Base-by-base conservation (phyloP, 306 rosid genomes). In the Hippophae tibetana region DNA sequence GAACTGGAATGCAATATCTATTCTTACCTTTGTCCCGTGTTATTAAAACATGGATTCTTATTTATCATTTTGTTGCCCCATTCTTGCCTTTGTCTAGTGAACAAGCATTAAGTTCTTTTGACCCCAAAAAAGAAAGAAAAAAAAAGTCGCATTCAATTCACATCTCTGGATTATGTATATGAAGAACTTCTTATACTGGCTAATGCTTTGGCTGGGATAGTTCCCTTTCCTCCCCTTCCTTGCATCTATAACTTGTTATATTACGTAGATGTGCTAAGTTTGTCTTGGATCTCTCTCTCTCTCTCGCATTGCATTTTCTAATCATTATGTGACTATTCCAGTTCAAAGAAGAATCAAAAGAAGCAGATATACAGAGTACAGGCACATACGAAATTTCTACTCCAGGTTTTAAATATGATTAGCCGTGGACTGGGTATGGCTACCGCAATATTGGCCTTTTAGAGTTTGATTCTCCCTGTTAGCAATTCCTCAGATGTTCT, bases 261-360 rank as follows among this genome's bases (percentile, higher is more conserved):
- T 41, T 47, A 26, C 44, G 8, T 43, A 9, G 18, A 13, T 50
- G 63, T 43, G 10, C 45, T 23, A 13, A 11, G 45, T 57, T 42
- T 9, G 31, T 63, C 56, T 60, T 13, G 47, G 27, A 58, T 75
- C 60, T 45, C 5, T 41, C 46, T 46, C 63, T 25, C 55, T 46
- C 56, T 47, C 48, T 10, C 13, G 4, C 38, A 31, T 31, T 10
- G 10, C 56, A 23, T 8, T 13, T 64, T 64, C 69, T 64, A 54
- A 64, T 54, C 38, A 47, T 50, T 54, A 40, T 54, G 52, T 47
- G 71, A 9, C n/a, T 76, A 54, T 69, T 71, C 49, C 79, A 92
- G 96, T 76, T 88, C 82, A 83, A 88, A 74, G 95, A 82, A 58
- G 98, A 79, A 14, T 63, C 26, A 62, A 49, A 58, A 54, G 70